Evolutionary conservation across 192 early-diverging fungal genomes (phyloP), one percentile per base, ranked within the genome.

Genomic region (Rhizophagus clarus): DNA sequence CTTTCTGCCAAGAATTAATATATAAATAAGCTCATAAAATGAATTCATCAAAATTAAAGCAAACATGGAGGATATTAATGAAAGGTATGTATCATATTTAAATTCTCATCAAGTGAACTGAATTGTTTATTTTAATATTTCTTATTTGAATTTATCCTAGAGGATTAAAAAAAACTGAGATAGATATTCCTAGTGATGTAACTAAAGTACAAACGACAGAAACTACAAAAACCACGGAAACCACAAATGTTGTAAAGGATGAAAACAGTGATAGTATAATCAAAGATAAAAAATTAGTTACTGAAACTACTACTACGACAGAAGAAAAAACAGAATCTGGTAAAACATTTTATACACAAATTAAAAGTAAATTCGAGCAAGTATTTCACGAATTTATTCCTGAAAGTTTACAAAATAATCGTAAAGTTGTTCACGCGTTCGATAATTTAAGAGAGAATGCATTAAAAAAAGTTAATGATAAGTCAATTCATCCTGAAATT

Each of bases 401-500:
- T 15, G 34, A 40, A 66, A 42, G n/a, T 17, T 64, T 77, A 26
- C n/a, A 15, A 24, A 5, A 40, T 56, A 42, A 78, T 45, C 20
- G 17, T 31, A 14, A 68, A 31, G 47, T 67, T 64, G 20, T 56
- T 12, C 10, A 29, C 11, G 74, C 74, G n/a, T 61, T 75, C 22
- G 40, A 75, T 24, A 1, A 40, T 10, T 37, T 78, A n/a, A 40
- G 40, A 26, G 64, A 78, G 9, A 31, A 29, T 34, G 15, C 56
- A 22, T 68, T 20, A 42, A 22, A 28, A 68, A 68, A 68, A 1
- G 2, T 20, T 29, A 66, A 78, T 22, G 83, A 86, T 64, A 73
- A 20, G 17, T 80, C 62, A 42, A 79, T 81, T 20, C 80, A 88
- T 82, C 87, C 87, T 4, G 87, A 88, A 72, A 79, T 88, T 34